A percentile compares a stretch with the other conserved stretches of the same genome.
Evolutionary conservation across 176 grass and related monocot genomes (phyloP).

Genomic region (Secale cereale): DNA sequence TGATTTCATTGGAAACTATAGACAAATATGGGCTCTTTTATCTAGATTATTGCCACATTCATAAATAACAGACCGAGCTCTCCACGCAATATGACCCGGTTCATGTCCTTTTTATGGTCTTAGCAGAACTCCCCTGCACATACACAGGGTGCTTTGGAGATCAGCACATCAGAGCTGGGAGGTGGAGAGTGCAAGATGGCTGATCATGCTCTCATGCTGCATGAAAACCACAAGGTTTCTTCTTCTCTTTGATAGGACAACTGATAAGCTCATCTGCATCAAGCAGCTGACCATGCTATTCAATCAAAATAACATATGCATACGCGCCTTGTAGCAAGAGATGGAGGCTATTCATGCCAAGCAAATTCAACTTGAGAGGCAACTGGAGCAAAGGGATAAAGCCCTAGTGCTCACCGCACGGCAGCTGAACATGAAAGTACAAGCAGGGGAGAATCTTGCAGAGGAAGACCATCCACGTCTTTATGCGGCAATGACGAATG

Average conservation of each 20-base stretch:
- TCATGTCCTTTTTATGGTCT: no score
- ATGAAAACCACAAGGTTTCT: constrained; percentile 25
- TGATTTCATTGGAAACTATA: no score
- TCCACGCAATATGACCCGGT: no score
- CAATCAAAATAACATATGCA: no score
- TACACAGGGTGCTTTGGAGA: background rate
- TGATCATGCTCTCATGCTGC: constrained; percentile 9
- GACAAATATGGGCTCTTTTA: no score
- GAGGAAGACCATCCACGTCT: constrained; percentile 7
- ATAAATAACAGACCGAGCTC: no score
- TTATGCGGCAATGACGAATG: background rate
- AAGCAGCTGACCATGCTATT: background rate
- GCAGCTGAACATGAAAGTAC: constrained; percentile 18
- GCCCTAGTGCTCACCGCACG: background rate
- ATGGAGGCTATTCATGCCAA: constrained; percentile 13
- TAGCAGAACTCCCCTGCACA: no score
- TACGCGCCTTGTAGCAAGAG: background rate
- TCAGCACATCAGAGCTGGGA: background rate
- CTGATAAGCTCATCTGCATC: background rate
- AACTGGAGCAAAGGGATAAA: constrained; percentile 15
- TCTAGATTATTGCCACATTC: no score
- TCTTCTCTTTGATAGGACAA: background rate
- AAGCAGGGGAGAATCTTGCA: background rate
- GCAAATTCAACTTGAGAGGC: constrained; percentile 14
- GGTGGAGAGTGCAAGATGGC: background rate